Evolutionary conservation across 202 grass and related monocot species (phyloP), one percentile per base, ranked within the genome.

Genomic region (Setaria viridis): DNA sequence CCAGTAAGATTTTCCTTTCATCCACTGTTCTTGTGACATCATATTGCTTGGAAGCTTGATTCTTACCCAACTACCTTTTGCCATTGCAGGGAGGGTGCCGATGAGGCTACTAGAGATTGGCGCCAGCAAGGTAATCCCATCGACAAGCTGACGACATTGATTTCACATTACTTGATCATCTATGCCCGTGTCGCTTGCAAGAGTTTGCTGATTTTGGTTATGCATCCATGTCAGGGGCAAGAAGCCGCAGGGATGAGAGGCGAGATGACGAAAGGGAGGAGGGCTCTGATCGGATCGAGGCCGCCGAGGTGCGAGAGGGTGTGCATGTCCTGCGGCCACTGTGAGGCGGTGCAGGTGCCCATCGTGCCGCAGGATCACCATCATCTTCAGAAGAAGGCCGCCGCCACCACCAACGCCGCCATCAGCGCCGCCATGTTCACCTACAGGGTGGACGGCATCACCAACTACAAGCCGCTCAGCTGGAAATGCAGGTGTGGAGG

Each of bases 401-500:
- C 25, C 14, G 2, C 25, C 11, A 2, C 11, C 2, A 0, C 46
- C 9, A 12, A 10, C 46, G 11, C 15, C 5, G 4, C 15, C 15
- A 4, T 85, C 25, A 9, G 60, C 43, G 78, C 60, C 20, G 80
- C 78, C 3, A 58, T 90, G 66, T 62, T 87, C 74, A 68, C 45
- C 57, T 89, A 83, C 87, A 81, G 85, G 37, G 69, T 70, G 62
- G 80, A 92, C 48, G 93, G 83, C 21, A 29, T 72, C 65, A 81
- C 93, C 30, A 93, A 95, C 85, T 98, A 95, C 87, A 95, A 95
- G 79, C 95, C 95, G 32, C 77, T 98, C 35, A 93, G 90, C 70
- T 98, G 95, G 95, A 98, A 93, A 82, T 98, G 95, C 89, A 92
- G 84, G 85, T 98, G 95, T 48, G 95, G 95, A 5, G 70, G 89